phyloP scores from a whole-genome alignment of 1,284 basidiomycete genomes.

The Mycena sp. region DNA sequence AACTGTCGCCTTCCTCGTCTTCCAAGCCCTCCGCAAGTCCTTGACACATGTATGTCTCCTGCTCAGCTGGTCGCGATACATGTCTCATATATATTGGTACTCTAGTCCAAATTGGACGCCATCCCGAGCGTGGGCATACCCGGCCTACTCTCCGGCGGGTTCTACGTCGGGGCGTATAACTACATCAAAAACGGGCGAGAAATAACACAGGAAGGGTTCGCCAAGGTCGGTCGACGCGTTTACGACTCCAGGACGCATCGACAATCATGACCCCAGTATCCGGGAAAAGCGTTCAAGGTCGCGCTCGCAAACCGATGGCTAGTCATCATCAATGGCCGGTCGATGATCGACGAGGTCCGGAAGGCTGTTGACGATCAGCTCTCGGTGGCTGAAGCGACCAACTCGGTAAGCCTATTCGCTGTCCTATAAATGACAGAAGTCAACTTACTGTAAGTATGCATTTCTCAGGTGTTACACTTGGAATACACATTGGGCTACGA shows the following conservation, averaged over 20 bases:
- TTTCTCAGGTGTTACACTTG: slow-evolving; percentile 37
- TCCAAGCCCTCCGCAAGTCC: neutral
- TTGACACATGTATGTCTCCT: too few species aligned
- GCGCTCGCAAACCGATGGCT: slow-evolving; percentile 34
- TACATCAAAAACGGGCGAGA: slow-evolving; percentile 28
- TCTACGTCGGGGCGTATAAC: slow-evolving; percentile 34
- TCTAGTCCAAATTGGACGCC: neutral
- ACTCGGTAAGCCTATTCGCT: slow-evolving; percentile 32
- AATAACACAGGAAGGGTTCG: slow-evolving; percentile 36
- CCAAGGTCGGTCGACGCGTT: slow-evolving; percentile 21
- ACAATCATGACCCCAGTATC: slow-evolving; percentile 30
- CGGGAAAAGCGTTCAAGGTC: slow-evolving; percentile 37
- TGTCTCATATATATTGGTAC: too few species aligned
- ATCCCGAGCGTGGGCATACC: neutral
- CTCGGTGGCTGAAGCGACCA: slow-evolving; percentile 34
- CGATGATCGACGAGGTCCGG: slow-evolving; percentile 39
- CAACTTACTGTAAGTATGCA: neutral
- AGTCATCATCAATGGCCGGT: slow-evolving; percentile 34
- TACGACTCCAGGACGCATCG: neutral
- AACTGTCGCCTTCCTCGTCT: neutral
- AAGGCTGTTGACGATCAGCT: slow-evolving; percentile 36
- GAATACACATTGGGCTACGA: slow-evolving; percentile 38
- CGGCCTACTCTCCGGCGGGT: slow-evolving; percentile 5
- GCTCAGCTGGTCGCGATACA: too few species aligned
- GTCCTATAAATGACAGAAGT: neutral